Conservation (phyloP, 2,329 filamentous ascomycete species). For the Neodidymelliopsis sp. region DNA sequence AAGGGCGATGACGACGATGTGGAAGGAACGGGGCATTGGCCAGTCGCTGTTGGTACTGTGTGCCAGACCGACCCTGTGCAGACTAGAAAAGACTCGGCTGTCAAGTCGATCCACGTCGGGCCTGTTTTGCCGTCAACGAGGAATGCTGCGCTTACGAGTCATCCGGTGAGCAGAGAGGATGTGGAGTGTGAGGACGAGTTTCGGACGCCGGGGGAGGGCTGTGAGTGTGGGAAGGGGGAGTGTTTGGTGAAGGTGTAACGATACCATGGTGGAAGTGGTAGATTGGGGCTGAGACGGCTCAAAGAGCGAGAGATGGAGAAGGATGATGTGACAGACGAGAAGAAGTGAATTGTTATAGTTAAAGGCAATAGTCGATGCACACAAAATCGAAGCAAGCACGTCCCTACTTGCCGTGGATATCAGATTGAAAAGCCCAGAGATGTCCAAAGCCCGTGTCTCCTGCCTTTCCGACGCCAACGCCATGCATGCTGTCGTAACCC, state of each 20-base stretch:
- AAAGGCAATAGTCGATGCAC: slow-evolving; percentile 18
- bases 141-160: slow-evolving; percentile 13
- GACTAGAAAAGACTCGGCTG: slow-evolving; percentile 8
- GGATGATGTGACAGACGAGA: slow-evolving; percentile 4
- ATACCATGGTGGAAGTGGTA: background rate
- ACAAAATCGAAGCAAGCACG: slow-evolving; percentile 8
- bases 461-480: slow-evolving; percentile 38
- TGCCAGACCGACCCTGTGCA: background rate
- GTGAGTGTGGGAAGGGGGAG: background rate
- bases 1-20: background rate
- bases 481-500: slow-evolving; percentile 23
- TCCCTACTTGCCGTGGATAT: slow-evolving; percentile 20
- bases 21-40: background rate
- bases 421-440: slow-evolving; percentile 13
- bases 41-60: background rate
- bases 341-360: slow-evolving; percentile 23
- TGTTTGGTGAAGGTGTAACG: background rate
- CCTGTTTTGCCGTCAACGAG: slow-evolving; percentile 1
- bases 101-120: background rate
- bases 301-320: background rate
- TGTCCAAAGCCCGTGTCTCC: slow-evolving; percentile 13
- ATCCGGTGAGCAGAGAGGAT: slow-evolving; percentile 9
- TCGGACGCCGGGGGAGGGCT: slow-evolving; percentile 2
- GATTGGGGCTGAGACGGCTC: no score
- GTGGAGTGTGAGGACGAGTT: slow-evolving; percentile 1